phyloP scores from a whole-genome alignment of 805 yeast genomes.

The Naumovozyma castellii region DNA sequence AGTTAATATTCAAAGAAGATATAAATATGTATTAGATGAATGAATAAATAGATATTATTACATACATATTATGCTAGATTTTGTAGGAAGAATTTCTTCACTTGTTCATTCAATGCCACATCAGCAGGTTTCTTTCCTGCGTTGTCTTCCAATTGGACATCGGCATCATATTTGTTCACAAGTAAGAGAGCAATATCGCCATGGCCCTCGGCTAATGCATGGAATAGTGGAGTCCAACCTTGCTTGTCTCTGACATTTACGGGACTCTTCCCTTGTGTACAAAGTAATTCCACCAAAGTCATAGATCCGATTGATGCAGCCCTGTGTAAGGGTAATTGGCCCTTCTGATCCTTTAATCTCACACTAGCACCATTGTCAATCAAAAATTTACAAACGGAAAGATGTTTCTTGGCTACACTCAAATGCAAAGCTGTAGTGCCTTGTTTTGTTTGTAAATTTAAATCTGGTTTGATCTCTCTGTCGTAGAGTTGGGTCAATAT shows the following conservation, averaged over 20 bases:
- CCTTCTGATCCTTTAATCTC: slow-evolving; percentile 55
- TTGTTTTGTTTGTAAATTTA: slow-evolving; percentile 49
- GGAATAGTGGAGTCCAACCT: slow-evolving; percentile 85
- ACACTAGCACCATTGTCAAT: slow-evolving; percentile 52
- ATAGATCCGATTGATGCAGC: slow-evolving; percentile 73
- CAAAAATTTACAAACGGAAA: slow-evolving; percentile 44
- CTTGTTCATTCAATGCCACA: slow-evolving; percentile 48
- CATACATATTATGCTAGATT: slow-evolving; percentile 7
- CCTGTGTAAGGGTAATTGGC: slow-evolving; percentile 63
- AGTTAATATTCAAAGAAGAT: background rate
- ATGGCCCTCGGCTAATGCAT: slow-evolving; percentile 84
- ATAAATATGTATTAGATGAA: background rate
- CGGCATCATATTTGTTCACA: slow-evolving; percentile 57
- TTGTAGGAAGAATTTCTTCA: slow-evolving; percentile 32
- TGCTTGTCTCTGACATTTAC: slow-evolving; percentile 56
- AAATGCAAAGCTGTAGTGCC: slow-evolving; percentile 72
- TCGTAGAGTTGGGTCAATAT: slow-evolving; percentile 43
- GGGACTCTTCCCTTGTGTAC: slow-evolving; percentile 42
- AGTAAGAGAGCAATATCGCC: slow-evolving; percentile 62
- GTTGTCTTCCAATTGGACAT: slow-evolving; percentile 33
- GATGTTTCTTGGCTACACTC: slow-evolving; percentile 63
- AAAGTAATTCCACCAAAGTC: slow-evolving; percentile 46
- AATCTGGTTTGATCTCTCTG: slow-evolving; percentile 45
- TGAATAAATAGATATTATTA: background rate
- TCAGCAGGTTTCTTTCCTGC: slow-evolving; percentile 49